Evolutionary conservation across 495 filamentous ascomycete species (phyloP).

Genomic region (Podospora conica): DNA sequence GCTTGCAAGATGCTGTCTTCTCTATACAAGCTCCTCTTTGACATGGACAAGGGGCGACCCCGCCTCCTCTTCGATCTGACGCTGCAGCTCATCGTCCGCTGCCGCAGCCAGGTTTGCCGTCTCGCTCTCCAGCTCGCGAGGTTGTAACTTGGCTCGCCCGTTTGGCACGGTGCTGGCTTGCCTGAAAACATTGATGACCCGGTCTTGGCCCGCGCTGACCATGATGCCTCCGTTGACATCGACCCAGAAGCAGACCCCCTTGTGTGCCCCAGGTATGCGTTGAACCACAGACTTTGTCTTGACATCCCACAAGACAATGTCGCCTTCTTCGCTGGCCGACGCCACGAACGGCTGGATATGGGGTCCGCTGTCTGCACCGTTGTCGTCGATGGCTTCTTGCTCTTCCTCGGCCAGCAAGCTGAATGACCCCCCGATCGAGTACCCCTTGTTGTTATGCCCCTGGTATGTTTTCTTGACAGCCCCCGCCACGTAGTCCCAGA

Average conservation of each 20-base stretch:
- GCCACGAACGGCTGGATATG: conserved; percentile 51
- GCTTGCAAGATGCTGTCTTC: neutral
- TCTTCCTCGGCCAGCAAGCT: conserved; percentile 50
- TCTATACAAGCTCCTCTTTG: conserved; percentile 22
- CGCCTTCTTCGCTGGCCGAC: conserved; percentile 81
- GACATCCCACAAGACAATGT: conserved; percentile 85
- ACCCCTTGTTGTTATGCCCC: conserved; percentile 80
- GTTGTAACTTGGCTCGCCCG: conserved; percentile 9
- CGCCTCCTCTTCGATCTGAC: conserved; percentile 15
- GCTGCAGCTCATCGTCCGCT: conserved; percentile 25
- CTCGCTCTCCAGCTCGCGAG: neutral
- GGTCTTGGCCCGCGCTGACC: conserved; percentile 43
- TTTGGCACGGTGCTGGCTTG: conserved; percentile 18
- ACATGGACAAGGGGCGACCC: conserved; percentile 18
- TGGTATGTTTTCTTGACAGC: conserved; percentile 92
- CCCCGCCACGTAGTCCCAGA: conserved; percentile 92
- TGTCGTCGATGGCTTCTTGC: conserved; percentile 23
- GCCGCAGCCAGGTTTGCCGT: conserved; percentile 6
- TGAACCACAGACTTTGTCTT: conserved; percentile 76
- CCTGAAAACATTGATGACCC: conserved; percentile 35
- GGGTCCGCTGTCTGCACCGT: conserved; percentile 4
- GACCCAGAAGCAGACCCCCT: conserved; percentile 78
- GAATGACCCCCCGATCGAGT: conserved; percentile 76
- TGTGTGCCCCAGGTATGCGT: conserved; percentile 57
- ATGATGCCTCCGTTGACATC: conserved; percentile 48